phyloP scores from a whole-genome alignment of 345 rosid species.

The Raphanus sativus region DNA sequence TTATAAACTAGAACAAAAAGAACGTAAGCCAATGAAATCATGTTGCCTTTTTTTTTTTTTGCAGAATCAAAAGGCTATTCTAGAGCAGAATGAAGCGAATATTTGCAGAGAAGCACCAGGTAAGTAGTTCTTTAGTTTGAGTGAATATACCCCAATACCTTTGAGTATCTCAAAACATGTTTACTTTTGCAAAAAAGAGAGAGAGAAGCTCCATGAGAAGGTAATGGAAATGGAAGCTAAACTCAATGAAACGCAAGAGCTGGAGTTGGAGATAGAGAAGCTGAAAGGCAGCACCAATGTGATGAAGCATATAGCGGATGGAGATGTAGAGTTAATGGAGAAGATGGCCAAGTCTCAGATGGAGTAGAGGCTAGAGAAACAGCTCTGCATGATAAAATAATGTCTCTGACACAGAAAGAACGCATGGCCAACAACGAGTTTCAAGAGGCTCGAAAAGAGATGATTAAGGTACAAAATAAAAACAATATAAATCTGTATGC shows the following conservation, averaged over 20 bases:
- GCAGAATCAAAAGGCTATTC: conserved; percentile 56
- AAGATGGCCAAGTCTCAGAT: conserved; percentile 42
- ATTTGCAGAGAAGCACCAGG: conserved; percentile 67
- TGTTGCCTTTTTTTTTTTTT: conserved; percentile 8
- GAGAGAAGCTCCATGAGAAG: conserved; percentile 49
- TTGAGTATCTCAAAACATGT: conserved; percentile 10
- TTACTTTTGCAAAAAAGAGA: conserved; percentile 50
- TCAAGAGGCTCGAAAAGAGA: conserved; percentile 66
- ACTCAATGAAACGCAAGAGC: conserved; percentile 61
- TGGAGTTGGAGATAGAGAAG: conserved; percentile 70
- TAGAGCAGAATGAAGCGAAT: conserved; percentile 68
- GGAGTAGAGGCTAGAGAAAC: conserved; percentile 55
- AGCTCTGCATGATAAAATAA: conserved; percentile 39
- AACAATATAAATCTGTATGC: neutral
- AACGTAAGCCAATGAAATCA: neutral
- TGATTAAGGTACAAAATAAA: conserved; percentile 44
- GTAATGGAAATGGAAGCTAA: conserved; percentile 48
- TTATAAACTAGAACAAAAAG: neutral
- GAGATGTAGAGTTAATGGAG: conserved; percentile 38
- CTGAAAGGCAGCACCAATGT: conserved; percentile 52
- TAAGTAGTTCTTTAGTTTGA: conserved; percentile 15
- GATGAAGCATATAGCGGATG: conserved; percentile 61
- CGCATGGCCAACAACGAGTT: conserved; percentile 54
- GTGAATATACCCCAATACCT: neutral
- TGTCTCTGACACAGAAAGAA: conserved; percentile 52